Conservation (phyloP, 257 asterid species). For the Craterostigma plantagineum region DNA sequence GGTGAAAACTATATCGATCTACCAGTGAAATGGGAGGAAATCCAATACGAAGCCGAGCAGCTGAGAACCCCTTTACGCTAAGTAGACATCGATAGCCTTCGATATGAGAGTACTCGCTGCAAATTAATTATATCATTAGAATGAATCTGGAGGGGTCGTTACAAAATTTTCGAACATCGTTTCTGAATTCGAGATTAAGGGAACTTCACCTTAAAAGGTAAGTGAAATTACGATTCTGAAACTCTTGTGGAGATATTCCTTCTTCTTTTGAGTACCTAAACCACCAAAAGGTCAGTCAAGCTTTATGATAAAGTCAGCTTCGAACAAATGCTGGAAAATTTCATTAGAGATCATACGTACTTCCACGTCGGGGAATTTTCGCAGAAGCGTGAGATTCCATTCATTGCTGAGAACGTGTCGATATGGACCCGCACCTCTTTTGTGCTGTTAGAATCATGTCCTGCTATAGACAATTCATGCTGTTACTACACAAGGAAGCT, state of each 20-base stretch:
- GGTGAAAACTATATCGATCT: slow-evolving; percentile 5
- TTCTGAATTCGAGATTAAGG: too few species aligned
- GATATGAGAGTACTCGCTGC: slow-evolving; percentile 58
- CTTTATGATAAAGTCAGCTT: too few species aligned
- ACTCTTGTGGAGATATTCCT: slow-evolving; percentile 37
- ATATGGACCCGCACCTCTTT: slow-evolving; percentile 63
- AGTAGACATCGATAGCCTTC: slow-evolving; percentile 58
- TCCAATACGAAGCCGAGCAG: slow-evolving; percentile 26
- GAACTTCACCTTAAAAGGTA: slow-evolving; percentile 60
- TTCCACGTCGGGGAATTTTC: slow-evolving; percentile 67
- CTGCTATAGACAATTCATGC: slow-evolving; percentile 22
- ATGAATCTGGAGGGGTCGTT: too few species aligned
- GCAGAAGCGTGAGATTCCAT: slow-evolving; percentile 86
- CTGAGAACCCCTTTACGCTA: slow-evolving; percentile 48
- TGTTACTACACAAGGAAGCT: background rate
- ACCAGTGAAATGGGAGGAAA: slow-evolving; percentile 72
- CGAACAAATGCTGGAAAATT: background rate
- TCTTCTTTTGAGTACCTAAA: slow-evolving; percentile 95
- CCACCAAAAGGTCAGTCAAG: slow-evolving; percentile 4
- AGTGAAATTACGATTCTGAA: slow-evolving; percentile 44
- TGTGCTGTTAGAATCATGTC: slow-evolving; percentile 24
- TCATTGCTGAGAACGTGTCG: slow-evolving; percentile 85
- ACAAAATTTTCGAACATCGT: too few species aligned
- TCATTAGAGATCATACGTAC: slow-evolving; percentile 15
- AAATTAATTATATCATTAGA: slow-evolving; percentile 7